Evolutionary conservation across 768 basidiomycete genomes (phyloP), one percentile per base, ranked within the genome.

Genomic region (Sistotremastrum suecicum): DNA sequence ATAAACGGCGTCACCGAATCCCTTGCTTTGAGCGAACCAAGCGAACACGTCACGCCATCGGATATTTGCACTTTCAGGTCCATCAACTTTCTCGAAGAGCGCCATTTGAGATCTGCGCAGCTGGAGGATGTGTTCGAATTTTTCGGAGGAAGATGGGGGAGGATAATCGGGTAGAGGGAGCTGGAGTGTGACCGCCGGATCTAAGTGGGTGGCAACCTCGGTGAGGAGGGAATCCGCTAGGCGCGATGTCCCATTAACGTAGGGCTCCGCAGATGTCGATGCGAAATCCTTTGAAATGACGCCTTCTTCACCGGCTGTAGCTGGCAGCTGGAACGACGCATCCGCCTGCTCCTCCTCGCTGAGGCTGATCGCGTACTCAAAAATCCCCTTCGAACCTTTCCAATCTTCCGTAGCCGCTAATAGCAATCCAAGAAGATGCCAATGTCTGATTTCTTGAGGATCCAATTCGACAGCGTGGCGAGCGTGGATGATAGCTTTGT

Each of bases 361-460:
- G 29, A 83, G 56, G 3, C 62, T 74, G 2, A 81, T 72, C 29
- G 85, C 92, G n/a, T 78, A 68, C 44, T 90, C 85, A 36, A 92
- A 60, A 3, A 91, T 78, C 48, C 78, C 77, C 33, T 66, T 66
- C 0, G 92, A 89, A 7, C 80, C 83, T 34, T 62, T 63, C 85
- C 87, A 88, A 52, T 89, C 79, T 50, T 83, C 86, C 31, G 69
- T 66, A 6, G 83, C 80, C 0, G 79, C 78, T n/a, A 92, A 68
- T 7, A 94, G 60, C 4, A 97, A 64, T 0, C 84, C 89, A 0
- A 97, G 70, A 10, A 97, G 72, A 61, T 97, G 94, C 92, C 91
- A 97, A 44, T 84, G 82, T 37, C 86, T 72, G 29, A 85, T 60
- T 48, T 75, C 70, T 33, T 60, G 63, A 3, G 46, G 35, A 32